Evolutionary conservation across 164 flowering plant species (phyloP).

Genomic region (Houttuynia cordata): DNA sequence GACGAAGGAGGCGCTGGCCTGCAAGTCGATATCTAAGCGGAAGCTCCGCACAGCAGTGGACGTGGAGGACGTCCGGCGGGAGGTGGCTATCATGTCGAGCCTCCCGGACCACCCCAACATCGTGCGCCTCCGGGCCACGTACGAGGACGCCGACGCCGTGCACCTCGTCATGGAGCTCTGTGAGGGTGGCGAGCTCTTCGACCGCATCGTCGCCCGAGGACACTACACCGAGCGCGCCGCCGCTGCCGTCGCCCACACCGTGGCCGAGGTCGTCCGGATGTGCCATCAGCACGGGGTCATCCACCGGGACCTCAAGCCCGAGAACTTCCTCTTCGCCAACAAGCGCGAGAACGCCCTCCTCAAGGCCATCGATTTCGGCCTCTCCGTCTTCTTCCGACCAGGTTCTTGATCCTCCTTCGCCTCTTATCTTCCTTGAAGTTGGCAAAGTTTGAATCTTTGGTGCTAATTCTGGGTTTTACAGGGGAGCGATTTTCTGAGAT

Average conservation of each 20-base stretch:
- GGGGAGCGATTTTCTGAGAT: constrained; percentile 54
- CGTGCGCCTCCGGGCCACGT: constrained; percentile 65
- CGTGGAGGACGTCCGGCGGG: constrained; percentile 81
- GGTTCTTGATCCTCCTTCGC: constrained; percentile 25
- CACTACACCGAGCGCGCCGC: constrained; percentile 91
- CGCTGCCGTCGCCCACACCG: constrained; percentile 59
- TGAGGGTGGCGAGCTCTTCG: constrained; percentile 93
- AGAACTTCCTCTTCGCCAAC: constrained; percentile 84
- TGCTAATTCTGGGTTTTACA: constrained; percentile 4
- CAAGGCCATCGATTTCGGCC: constrained; percentile 91
- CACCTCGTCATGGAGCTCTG: constrained; percentile 98
- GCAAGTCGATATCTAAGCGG: constrained; percentile 88
- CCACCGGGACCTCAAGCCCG: constrained; percentile 92
- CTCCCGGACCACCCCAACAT: constrained; percentile 75
- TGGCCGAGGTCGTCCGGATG: constrained; percentile 89
- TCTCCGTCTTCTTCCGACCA: constrained; percentile 78
- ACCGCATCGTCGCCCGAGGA: constrained; percentile 87
- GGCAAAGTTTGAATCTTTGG: constrained; percentile 11
- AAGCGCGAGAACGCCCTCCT: constrained; percentile 73
- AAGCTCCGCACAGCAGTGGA: constrained; percentile 84
- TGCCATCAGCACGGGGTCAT: constrained; percentile 89
- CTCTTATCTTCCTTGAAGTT: no score
- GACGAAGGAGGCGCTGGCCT: constrained; percentile 56
- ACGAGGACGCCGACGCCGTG: constrained; percentile 79
- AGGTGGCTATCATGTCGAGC: constrained; percentile 79